Evolutionary conservation across 2,329 filamentous ascomycete species (phyloP), one percentile per base, ranked within the genome.

Genomic region (Pseudogymnoascus pannorum): DNA sequence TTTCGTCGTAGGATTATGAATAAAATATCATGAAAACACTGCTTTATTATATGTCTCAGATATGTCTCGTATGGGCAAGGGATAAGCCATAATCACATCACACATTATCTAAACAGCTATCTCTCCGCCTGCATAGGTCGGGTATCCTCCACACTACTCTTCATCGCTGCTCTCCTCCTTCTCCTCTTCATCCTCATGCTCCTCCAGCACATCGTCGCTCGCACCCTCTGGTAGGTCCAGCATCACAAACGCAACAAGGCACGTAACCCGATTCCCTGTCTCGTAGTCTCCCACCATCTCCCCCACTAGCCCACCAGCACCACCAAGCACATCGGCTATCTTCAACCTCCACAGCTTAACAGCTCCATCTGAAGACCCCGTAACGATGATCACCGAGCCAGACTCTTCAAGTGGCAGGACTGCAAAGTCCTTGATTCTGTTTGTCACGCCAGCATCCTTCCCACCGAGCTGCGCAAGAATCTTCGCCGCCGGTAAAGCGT

Each of bases 251-350:
- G 88, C 88, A 68, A 85, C 86, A 69, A 97, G 72, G 72, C 94
- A 97, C 36, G 92, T 97, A 67, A 97, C 92, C 61, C 94, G 81
- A 72, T 93, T 92, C 51, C 87, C 86, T 20, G 92, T 96, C 74
- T 92, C 88, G 70, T 94, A 94, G 31, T 83, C 86, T 14, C 87
- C 91, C 48, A 96, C 72, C 61, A 95, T 72, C 20, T 89, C 73
- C 12, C 67, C 62, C 40, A 69, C 71, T 66, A 71, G 63, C 64
- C 71, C 67, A 61, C 69, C 63, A 64, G 64, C 65, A 63, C 83
- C 72, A 61, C 81, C 76, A 29, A 73, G 57, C 57, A 70, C 69
- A 26, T 65, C 62, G 16, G 70, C 68, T n/a, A 70, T 66, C 60
- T 69, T 70, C 33, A 95, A 67, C 64, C 75, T 81, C 88, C 92